Base-by-base conservation (phyloP, 768 basidiomycete genomes). In the Porpolomopsis calyptriformis region DNA sequence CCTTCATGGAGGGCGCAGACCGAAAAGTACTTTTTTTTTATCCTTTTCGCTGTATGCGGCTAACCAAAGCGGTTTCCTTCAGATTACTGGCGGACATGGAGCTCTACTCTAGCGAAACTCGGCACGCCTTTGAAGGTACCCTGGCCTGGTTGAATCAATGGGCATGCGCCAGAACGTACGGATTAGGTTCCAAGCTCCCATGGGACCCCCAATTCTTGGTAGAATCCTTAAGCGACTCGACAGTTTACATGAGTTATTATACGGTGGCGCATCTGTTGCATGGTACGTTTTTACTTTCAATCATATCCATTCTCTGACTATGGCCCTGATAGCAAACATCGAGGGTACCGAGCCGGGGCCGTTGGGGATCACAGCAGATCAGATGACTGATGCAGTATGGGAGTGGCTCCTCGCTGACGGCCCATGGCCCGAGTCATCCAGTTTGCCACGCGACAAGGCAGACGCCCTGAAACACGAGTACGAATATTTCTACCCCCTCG, bases 101-200 rank as follows among this genome's bases (percentile, higher is more conserved):
- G 63, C 82, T 88, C 3, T 97, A 91, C 70, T 78, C 80, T 24
- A 60, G 71, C n/a, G 96, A 98, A 68, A 97, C 94, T 1, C 78
- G 93, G 24, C 80, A 99, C 65, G 77, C 74, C 2, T 98, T 98
- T 58, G 88, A 96, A 64, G 82, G 80, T 52, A 89, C 87, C 5
- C 69, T 99, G 58, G 84, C 78, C 41, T 99, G 96, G 96, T 68
- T 99, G 66, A 91, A 91, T 57, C 77, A 99, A 63, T 99, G 96
- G 96, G 96, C 96, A 2, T 99, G 96, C 62, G 94, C 96, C n/a
- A 77, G 96, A 31, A 90, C 88, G 4, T 98, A 93, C 61, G 96
- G 96, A 45, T 71, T 99, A 55, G 96, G 96, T 16, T 91, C 93
- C 2, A 85, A 85, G 57, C 68, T 99, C 48, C 96, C 96, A 2